A percentile compares a stretch with the other conserved stretches of the same genome.
Evolutionary conservation across 176 grass and related monocot genomes (phyloP).

Genomic region (Canna indica): DNA sequence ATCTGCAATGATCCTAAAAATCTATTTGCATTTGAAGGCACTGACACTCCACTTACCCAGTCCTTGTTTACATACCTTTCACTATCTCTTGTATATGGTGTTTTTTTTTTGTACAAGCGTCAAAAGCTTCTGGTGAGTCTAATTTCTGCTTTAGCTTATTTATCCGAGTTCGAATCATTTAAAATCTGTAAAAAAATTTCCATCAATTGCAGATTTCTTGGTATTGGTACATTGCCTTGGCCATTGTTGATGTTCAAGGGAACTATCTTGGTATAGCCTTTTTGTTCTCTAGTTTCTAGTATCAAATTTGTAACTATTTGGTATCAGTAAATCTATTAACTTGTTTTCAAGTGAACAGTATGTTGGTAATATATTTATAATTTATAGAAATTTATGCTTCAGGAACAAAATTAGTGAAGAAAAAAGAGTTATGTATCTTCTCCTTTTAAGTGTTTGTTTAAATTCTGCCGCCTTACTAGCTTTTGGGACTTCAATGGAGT

Average conservation of each 20-base stretch:
- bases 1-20: not conserved
- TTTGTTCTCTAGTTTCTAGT: too few species aligned
- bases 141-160: too few species aligned
- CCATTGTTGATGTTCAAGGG: slow-evolving; percentile 66
- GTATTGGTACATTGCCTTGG: slow-evolving; percentile 76
- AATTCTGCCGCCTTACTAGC: not conserved
- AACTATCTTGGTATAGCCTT: slow-evolving; percentile 51
- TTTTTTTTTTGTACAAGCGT: slow-evolving; percentile 40
- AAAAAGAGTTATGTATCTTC: too few species aligned
- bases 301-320: too few species aligned
- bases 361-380: too few species aligned
- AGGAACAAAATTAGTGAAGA: too few species aligned
- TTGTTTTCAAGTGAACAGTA: too few species aligned
- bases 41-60: slow-evolving; percentile 65
- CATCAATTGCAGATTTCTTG: slow-evolving; percentile 66
- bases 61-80: slow-evolving; percentile 61
- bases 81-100: slow-evolving; percentile 45
- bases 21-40: slow-evolving; percentile 31
- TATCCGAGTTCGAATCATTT: too few species aligned
- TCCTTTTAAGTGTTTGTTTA: not conserved
- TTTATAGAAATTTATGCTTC: too few species aligned
- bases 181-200: not conserved
- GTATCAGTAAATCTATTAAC: too few species aligned
- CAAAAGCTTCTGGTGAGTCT: slow-evolving; percentile 40
- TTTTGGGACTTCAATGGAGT: not conserved